phyloP scores from a whole-genome alignment of 208 protist genomes.

The Acanthamoeba royreba region DNA sequence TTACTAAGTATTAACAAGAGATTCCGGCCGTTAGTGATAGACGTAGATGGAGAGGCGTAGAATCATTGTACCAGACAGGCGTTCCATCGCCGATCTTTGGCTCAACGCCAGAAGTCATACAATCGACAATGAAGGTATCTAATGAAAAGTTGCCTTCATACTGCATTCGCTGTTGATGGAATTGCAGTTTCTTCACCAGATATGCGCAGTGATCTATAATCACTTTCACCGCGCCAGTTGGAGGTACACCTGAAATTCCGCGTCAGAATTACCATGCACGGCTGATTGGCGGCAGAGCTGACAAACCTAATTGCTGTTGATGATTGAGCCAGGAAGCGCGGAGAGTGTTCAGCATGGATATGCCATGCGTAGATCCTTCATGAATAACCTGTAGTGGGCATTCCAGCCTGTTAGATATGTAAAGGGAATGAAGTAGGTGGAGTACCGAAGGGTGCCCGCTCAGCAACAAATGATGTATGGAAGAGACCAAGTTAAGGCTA shows the following conservation, averaged over 20 bases:
- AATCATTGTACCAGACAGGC: neutral
- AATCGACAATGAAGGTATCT: neutral
- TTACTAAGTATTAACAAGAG: neutral
- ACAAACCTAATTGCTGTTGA: neutral
- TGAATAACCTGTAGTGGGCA: neutral
- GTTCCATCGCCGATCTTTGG: neutral
- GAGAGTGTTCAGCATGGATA: neutral
- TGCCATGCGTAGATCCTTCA: neutral
- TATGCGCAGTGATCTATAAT: neutral
- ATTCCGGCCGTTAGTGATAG: neutral
- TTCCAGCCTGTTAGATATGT: neutral
- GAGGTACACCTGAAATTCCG: neutral
- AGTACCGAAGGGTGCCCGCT: neutral
- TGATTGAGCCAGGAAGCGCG: neutral
- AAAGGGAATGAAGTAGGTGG: neutral
- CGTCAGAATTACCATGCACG: neutral
- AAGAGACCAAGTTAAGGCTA: neutral
- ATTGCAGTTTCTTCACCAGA: conserved; percentile 2
- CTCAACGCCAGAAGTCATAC: neutral
- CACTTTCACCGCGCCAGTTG: neutral
- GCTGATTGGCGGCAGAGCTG: neutral
- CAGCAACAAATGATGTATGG: neutral
- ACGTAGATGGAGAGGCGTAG: neutral
- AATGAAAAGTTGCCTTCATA: conserved; percentile 48
- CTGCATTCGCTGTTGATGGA: neutral